Evolutionary conservation across 805 yeast species (phyloP), one percentile per base, ranked within the genome.

Genomic region (Candida incommunis): DNA sequence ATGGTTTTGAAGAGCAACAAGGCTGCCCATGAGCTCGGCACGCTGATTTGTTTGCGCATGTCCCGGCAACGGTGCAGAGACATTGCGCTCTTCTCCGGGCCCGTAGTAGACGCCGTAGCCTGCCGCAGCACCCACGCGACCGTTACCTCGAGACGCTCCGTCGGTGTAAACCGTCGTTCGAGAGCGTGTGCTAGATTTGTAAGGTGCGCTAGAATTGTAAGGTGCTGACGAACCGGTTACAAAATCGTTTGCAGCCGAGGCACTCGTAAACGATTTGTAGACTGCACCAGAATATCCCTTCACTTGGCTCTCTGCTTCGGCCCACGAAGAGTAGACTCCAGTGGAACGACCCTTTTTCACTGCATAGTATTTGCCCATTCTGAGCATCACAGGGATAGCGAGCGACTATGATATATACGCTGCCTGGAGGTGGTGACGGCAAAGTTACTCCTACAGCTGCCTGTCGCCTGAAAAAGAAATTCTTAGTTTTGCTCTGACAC

Each of bases 101-200:
- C 86, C 88, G 58, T 71, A 84, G 57, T 65, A 85, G 0, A 82
- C 82, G 22, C 95, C 96, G 54, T 73, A 77, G 0, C 96, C 96
- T 0, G 80, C 78, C 2, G 52, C 46, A 1, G 71, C 66, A 5
- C 52, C 51, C 0, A 43, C 41, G 20, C 55, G 63, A 0, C 86
- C 87, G 53, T 81, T 80, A 3, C 74, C 70, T 7, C 78, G 63
- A 0, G 79, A 68, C 0, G 94, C 82, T 0, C 96, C 96, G 60
- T 87, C 96, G 20, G 85, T 79, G 54, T 74, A 87, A 0, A 85
- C 66, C 3, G 37, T 7, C 4, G 37, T 31, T 9, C 37, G 5
- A 7, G 27, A 25, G 7, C 7, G 27, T 13, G 13, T 25, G 27
- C 27, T 25, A 9, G 37, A 23, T 5, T 41, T 23, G 25, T 44